phyloP scores from a whole-genome alignment of 2,329 filamentous ascomycete species.

The Aureobasidium lini region DNA sequence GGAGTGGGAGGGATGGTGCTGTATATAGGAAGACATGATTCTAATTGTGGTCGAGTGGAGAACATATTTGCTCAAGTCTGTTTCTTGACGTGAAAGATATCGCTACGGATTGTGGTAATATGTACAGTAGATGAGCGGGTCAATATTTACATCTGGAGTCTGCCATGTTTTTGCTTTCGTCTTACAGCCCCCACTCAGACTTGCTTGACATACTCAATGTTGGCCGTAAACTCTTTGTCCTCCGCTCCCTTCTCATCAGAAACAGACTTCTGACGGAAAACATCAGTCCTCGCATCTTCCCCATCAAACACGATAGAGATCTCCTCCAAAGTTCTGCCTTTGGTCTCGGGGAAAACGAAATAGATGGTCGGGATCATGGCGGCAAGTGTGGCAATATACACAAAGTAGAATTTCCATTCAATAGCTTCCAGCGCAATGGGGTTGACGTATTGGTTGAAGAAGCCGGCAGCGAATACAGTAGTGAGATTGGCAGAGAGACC shows the following conservation, averaged over 20 bases:
- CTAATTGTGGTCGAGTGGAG: too few relatives aligned
- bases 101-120: too few relatives aligned
- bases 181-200: neutral
- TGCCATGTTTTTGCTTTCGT: too few relatives aligned
- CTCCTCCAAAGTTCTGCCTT: constrained; percentile 29
- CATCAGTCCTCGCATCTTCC: neutral
- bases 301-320: constrained; percentile 32
- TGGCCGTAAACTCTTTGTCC: neutral
- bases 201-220: neutral
- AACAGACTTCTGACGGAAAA: neutral
- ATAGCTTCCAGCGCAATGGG: constrained; percentile 34
- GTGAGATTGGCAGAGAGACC: constrained; percentile 21
- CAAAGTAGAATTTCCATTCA: constrained; percentile 38
- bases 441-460: constrained; percentile 27
- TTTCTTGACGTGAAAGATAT: too few relatives aligned
- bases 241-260: neutral
- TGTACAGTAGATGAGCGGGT: too few relatives aligned
- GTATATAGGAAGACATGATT: too few relatives aligned
- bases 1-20: too few relatives aligned
- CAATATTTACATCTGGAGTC: too few relatives aligned
- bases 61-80: too few relatives aligned
- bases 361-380: constrained; percentile 20
- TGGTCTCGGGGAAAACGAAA: constrained; percentile 20
- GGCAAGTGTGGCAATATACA: constrained; percentile 31
- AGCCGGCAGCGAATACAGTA: constrained; percentile 17